These are phyloP conservation scores for Fusarium foetens DNA, from an alignment of 2,329 filamentous ascomycete species.

Conservation along the genomic window DNA sequence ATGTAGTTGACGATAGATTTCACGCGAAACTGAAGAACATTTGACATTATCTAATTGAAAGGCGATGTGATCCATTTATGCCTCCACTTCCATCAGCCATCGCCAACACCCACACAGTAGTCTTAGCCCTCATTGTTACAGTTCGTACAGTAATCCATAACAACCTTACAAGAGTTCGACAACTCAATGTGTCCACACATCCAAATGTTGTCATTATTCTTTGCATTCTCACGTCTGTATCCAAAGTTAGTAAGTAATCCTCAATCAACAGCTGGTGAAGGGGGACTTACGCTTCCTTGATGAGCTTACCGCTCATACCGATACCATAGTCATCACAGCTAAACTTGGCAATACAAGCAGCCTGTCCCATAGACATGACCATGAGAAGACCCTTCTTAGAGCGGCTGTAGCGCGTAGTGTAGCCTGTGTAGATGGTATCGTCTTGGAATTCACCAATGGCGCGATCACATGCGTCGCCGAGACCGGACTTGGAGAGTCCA, in stretches of 20 bases:
- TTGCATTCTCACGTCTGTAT: slow-evolving; percentile 4
- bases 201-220: slow-evolving; percentile 4
- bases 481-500: slow-evolving; percentile 6
- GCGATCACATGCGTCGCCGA: slow-evolving; percentile 7
- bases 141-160: slow-evolving; percentile 19
- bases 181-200: slow-evolving; percentile 21
- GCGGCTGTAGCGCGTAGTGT: slow-evolving; percentile 9
- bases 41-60: neutral
- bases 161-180: slow-evolving; percentile 18
- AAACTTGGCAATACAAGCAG: slow-evolving; percentile 27
- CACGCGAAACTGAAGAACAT: neutral
- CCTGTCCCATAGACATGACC: neutral
- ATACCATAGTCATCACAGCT: slow-evolving; percentile 29
- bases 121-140: slow-evolving; percentile 1
- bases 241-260: neutral
- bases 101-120: accelerated
- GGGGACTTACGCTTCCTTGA: slow-evolving; percentile 18
- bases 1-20: too few species aligned
- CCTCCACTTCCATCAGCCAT: too few species aligned
- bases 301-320: slow-evolving; percentile 15
- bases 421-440: slow-evolving; percentile 12
- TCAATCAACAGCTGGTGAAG: accelerated
- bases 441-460: slow-evolving; percentile 9
- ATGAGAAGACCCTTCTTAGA: slow-evolving; percentile 8
- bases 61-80: too few species aligned